Base-by-base conservation (phyloP, 179 eudicot genomes). In the Spergularia azorica region DNA sequence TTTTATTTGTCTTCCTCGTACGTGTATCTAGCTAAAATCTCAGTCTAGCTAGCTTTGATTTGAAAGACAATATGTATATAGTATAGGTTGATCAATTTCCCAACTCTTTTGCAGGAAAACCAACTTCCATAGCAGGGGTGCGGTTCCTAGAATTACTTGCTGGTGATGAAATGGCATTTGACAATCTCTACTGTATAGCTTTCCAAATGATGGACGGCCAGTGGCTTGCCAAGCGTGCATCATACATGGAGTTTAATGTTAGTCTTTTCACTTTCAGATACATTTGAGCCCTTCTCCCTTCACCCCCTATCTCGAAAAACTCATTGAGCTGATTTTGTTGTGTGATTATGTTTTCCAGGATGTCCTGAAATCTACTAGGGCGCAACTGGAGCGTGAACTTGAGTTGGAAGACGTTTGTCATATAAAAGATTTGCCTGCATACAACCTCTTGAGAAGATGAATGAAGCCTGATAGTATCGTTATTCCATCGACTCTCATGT, bases 171-270 rank as follows among this genome's bases (percentile, higher is more conserved):
- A 85, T 84, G 92, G 97, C 98, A 54, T 94, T 96, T 76, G 99
- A 96, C 80, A 83, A 85, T 75, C 96, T 96, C 59, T 96, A 79
- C 72, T 96, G 98, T 76, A 83, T 96, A 21, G 94, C 99, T 67
- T 96, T 93, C 68, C 82, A 84, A 76, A 83, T 96, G 90, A 86
- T 96, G 96, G 99, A 96, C 15, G 97, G 96, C 20, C 98, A 93
- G 78, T 95, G 99, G 99, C 98, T 95, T 61, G 98, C 95, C 39
- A 91, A 86, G 76, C 97, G 93, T 62, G 99, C 99, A 52, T 90
- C 99, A 16, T 96, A 96, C 79, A 96, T 96, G 99, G 91, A 96
- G 79, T 96, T 96, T 55, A 96, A 96, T 65, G 98, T 96, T 70
- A 83, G 83, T 75, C 32, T 32, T 32, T 26, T 32, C 17, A 10